Percentiles rank a stretch among this genome's conserved stretches.
phyloP scores from a whole-genome alignment of 108 stramenopile genomes.

The Cyclotella choctawhatcheeana region DNA sequence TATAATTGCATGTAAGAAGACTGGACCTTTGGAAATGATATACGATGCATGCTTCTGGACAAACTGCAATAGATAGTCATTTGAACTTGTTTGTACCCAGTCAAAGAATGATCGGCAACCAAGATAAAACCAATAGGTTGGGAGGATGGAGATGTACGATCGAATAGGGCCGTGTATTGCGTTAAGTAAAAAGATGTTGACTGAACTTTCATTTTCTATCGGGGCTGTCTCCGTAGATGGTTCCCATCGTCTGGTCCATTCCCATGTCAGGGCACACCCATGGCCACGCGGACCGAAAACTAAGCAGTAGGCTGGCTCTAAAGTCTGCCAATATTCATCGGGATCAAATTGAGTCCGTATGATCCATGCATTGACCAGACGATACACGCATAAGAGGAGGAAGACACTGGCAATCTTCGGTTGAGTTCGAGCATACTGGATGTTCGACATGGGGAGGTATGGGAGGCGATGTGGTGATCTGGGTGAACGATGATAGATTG shows the following conservation, averaged over 20 bases:
- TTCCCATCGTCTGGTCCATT: constrained; percentile 79
- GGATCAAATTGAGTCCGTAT: constrained; percentile 90
- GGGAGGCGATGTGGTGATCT: not conserved
- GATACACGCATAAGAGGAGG: constrained; percentile 45
- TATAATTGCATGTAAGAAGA: constrained; percentile 69
- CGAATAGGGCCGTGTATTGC: constrained; percentile 77
- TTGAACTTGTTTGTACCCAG: constrained; percentile 26
- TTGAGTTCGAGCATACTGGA: too few relatives aligned
- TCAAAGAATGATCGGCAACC: constrained; percentile 42
- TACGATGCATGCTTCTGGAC: constrained; percentile 54
- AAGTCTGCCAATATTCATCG: constrained; percentile 91
- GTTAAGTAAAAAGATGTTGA: constrained; percentile 34
- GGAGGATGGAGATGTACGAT: constrained; percentile 78
- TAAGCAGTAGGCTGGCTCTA: constrained; percentile 89
- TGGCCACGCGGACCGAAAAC: constrained; percentile 46
- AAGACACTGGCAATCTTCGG: constrained; percentile 27
- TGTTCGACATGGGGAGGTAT: not conserved
- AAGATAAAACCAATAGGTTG: constrained; percentile 74
- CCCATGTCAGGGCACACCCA: constrained; percentile 84
- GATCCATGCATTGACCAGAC: constrained; percentile 65
- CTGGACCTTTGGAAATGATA: constrained; percentile 75
- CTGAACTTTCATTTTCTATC: constrained; percentile 5
- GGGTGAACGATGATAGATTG: too few relatives aligned
- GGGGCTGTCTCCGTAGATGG: constrained; percentile 3
- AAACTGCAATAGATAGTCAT: constrained; percentile 19